Conservation (phyloP, 305 asterid species). For the Euphrasia arctica region DNA sequence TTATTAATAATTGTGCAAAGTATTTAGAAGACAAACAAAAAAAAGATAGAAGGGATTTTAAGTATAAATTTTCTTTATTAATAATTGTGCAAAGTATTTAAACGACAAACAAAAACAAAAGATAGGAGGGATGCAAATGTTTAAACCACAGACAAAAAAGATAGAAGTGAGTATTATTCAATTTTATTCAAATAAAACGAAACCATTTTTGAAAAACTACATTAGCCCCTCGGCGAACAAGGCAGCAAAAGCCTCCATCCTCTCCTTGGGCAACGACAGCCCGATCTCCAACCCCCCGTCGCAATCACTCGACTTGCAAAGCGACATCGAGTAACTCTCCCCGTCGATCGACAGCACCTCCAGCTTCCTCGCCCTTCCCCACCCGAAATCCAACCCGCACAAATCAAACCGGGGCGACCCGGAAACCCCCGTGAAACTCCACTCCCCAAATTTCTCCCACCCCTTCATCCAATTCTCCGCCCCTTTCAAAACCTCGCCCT, state of each 20-base stretch:
- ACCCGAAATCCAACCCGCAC: slow-evolving; percentile 35
- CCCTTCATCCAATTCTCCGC: slow-evolving; percentile 30
- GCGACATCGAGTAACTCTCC: slow-evolving; percentile 35
- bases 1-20: no score
- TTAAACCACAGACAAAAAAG: no score
- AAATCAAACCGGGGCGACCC: slow-evolving; percentile 45
- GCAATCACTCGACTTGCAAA: slow-evolving; percentile 31
- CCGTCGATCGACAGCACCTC: slow-evolving; percentile 40
- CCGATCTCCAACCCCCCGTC: slow-evolving; percentile 49
- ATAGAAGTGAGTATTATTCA: no score
- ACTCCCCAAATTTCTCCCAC: background rate
- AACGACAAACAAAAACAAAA: no score
- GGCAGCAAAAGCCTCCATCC: slow-evolving; percentile 47
- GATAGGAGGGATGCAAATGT: no score
- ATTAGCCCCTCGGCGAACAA: slow-evolving; percentile 27
- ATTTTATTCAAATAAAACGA: no score
- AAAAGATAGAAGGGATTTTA: no score
- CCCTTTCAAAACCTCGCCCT: slow-evolving; percentile 30
- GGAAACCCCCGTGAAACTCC: slow-evolving; percentile 19
- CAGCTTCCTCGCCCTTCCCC: slow-evolving; percentile 38
- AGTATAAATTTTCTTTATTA: no score
- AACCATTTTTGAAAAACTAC: no score
- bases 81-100: no score
- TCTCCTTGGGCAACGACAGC: slow-evolving; percentile 33
- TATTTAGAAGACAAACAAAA: no score